phyloP scores from a whole-genome alignment of 2,329 filamentous ascomycete genomes.

The Pseudogymnoascus sp. region DNA sequence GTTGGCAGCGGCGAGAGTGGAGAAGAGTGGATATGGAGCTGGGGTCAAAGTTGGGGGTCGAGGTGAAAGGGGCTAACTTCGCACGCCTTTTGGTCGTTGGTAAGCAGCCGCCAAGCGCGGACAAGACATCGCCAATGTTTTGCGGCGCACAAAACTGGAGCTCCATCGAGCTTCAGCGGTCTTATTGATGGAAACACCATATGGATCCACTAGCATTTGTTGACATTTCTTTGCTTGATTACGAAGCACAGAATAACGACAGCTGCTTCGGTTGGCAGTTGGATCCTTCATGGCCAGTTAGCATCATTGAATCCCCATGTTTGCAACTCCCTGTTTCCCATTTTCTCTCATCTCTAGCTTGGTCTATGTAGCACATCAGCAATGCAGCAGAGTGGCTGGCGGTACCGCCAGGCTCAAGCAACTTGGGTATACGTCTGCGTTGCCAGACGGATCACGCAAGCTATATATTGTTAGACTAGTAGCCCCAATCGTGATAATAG shows the following conservation, averaged over 20 bases:
- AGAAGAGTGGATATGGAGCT: slow-evolving; percentile 3
- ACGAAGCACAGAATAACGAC: background rate
- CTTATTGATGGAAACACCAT: background rate
- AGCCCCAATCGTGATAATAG: background rate
- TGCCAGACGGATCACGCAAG: background rate
- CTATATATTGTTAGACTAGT: background rate
- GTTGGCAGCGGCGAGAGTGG: slow-evolving; percentile 7
- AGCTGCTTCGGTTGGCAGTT: background rate
- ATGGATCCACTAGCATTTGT: background rate
- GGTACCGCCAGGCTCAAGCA: background rate
- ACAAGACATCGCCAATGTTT: slow-evolving; percentile 5
- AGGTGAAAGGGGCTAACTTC: background rate
- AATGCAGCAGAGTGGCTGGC: background rate
- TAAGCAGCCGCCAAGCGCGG: slow-evolving; percentile 6
- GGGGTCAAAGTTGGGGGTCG: slow-evolving; percentile 2
- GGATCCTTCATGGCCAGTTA: background rate
- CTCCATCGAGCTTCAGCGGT: background rate
- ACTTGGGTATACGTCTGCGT: background rate
- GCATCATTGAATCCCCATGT: background rate
- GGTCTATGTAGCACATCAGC: background rate
- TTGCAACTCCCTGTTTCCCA: background rate
- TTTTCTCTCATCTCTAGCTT: background rate
- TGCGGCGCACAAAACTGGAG: background rate
- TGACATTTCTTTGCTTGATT: slow-evolving; percentile 3
- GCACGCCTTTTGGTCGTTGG: background rate